Evolutionary conservation across 1,139 yeast species (phyloP), one percentile per base, ranked within the genome.

Genomic region (Pichia sp.): DNA sequence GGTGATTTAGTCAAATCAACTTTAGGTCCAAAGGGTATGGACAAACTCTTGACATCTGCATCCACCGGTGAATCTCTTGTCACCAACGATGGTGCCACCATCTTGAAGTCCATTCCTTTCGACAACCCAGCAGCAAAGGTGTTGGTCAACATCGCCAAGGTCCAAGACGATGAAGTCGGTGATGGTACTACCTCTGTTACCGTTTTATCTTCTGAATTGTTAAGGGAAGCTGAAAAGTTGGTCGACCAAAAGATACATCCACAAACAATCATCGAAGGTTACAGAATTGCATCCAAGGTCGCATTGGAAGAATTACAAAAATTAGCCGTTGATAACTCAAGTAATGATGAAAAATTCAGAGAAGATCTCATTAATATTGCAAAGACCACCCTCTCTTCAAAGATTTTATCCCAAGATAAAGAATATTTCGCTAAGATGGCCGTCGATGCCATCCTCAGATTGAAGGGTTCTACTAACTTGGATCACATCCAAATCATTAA

Each of bases 121-220:
- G 97, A 91, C 63, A 93, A 94, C 60, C 99, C 99, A 14, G 99
- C 99, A 3, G 99, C 99, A 32, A 93, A 93, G 66, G 99, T 94
- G 10, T 75, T 93, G 59, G 99, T 94, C 33, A 93, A 93, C 66
- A 86, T 93, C 53, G 85, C 97, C 46, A 93, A 93, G 68, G 98
- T 93, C 34, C 99, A 93, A 73, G 99, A 93, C 64, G 97, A 93
- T 66, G 98, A 93, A 67, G 96, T 93, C 61, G 99, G 99, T 47
- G 99, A 93, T 67, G 99, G 99, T 56, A 93, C 99, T 40, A 93
- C 99, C 1, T 88, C 96, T n/a, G 99, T 93, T 31, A 90, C 98
- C 0, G 97, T 93, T 14, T 73, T 93, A 50, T 81, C 94, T 45
- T 93, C 97, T 14, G 99, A 93, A 68, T 75, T 93, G 53, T 76